Evolutionary conservation across 371 early-diverging fungal species (phyloP).

Genomic region (Fennellomyces sp.): DNA sequence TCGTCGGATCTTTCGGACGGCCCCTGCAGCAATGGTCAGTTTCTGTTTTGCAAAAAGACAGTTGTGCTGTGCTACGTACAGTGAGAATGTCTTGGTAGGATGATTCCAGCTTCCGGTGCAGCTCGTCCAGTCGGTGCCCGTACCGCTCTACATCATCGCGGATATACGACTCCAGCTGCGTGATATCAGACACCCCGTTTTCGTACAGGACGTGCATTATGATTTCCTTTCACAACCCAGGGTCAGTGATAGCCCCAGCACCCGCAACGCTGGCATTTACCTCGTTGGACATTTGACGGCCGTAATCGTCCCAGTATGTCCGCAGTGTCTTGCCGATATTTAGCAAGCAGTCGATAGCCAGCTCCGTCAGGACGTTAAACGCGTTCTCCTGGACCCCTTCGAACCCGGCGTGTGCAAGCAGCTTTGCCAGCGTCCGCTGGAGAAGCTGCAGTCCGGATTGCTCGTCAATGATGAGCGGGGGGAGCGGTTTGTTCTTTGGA

Average conservation of each 20-base stretch:
- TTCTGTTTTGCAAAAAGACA: not conserved
- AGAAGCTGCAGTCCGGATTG: slow-evolving; percentile 62
- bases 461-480: slow-evolving; percentile 54
- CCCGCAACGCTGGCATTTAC: slow-evolving; percentile 36
- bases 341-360: slow-evolving; percentile 74
- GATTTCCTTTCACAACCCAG: slow-evolving; percentile 63
- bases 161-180: slow-evolving; percentile 75
- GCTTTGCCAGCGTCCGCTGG: slow-evolving; percentile 63
- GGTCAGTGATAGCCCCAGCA: not conserved
- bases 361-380: slow-evolving; percentile 76
- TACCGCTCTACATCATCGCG: slow-evolving; percentile 77
- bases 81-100: slow-evolving; percentile 62
- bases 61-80: slow-evolving; percentile 21
- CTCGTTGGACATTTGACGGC: slow-evolving; percentile 73
- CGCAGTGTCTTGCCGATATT: slow-evolving; percentile 86
- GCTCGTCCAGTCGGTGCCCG: slow-evolving; percentile 71
- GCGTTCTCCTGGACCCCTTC: slow-evolving; percentile 74
- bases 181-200: slow-evolving; percentile 72
- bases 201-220: slow-evolving; percentile 82
- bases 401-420: slow-evolving; percentile 89
- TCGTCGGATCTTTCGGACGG: slow-evolving; percentile 40
- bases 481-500: slow-evolving; percentile 23
- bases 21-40: slow-evolving; percentile 15
- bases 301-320: slow-evolving; percentile 78
- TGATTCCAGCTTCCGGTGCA: slow-evolving; percentile 72